Conservation (phyloP, 768 basidiomycete genomes). For the Xerocomellus chrysenteron region DNA sequence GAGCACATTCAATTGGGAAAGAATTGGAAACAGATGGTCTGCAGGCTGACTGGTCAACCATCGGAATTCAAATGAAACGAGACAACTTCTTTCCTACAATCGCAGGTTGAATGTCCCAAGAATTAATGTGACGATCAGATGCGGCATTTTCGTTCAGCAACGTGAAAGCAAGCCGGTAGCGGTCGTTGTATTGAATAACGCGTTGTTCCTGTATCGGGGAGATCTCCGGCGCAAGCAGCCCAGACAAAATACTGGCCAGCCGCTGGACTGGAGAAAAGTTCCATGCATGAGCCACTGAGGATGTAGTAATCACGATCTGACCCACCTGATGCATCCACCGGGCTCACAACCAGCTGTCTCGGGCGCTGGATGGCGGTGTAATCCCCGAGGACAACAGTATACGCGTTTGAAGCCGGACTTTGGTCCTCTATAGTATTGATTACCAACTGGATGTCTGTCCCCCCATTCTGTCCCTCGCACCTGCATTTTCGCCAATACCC, state of each 20-base stretch:
- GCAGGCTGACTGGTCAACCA: constrained; percentile 12
- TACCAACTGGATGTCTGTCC: constrained; percentile 1
- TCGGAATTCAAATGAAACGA: constrained; percentile 14
- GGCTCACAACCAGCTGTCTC: constrained; percentile 22
- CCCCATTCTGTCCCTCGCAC: constrained; percentile 32
- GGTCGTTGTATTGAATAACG: constrained; percentile 73
- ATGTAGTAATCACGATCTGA: neutral
- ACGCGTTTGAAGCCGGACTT: constrained; percentile 11
- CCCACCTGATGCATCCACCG: constrained; percentile 31
- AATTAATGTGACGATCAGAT: constrained; percentile 52
- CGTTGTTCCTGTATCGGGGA: constrained; percentile 50
- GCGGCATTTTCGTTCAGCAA: constrained; percentile 88
- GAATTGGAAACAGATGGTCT: constrained; percentile 73
- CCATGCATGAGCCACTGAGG: constrained; percentile 11
- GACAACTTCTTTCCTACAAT: constrained; percentile 58
- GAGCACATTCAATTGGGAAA: constrained; percentile 56
- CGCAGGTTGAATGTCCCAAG: constrained; percentile 74
- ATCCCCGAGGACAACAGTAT: constrained; percentile 26
- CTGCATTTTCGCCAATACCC: constrained; percentile 22
- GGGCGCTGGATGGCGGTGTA: constrained; percentile 21
- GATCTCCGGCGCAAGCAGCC: constrained; percentile 44
- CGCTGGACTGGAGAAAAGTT: constrained; percentile 34
- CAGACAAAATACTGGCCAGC: constrained; percentile 37
- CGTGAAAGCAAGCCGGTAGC: constrained; percentile 88
- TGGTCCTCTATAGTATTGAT: constrained; percentile 15